These are phyloP conservation scores for Hypoxylon sp. DNA, from an alignment of 2,329 filamentous ascomycete genomes.

Conservation along the genomic window DNA sequence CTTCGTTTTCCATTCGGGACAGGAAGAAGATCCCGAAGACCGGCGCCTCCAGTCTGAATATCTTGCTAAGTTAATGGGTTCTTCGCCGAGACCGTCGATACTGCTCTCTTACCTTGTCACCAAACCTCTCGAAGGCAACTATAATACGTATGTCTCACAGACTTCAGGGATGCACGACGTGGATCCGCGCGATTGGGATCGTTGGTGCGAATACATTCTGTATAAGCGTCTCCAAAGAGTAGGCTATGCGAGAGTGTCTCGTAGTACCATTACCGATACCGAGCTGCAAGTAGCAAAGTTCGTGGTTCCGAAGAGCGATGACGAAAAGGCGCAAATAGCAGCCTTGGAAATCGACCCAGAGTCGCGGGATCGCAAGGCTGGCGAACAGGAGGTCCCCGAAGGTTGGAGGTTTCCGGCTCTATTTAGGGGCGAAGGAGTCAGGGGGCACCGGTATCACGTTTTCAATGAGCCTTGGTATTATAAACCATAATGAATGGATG, in stretches of 20 bases:
- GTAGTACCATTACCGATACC: slow-evolving; percentile 95
- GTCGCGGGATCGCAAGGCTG: slow-evolving; percentile 70
- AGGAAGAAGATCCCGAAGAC: slow-evolving; percentile 96
- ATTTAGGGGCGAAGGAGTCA: slow-evolving; percentile 87
- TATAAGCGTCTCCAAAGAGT: slow-evolving; percentile 90
- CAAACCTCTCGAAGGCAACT: slow-evolving; percentile 91
- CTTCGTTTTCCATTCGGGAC: slow-evolving; percentile 98
- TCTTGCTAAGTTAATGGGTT: slow-evolving; percentile 88
- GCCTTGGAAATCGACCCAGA: slow-evolving; percentile 60
- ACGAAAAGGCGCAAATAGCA: slow-evolving; percentile 65
- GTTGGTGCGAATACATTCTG: slow-evolving; percentile 99
- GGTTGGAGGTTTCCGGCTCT: slow-evolving; percentile 86
- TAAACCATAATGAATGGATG: slow-evolving; percentile 46
- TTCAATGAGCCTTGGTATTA: slow-evolving; percentile 91
- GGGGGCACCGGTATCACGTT: slow-evolving; percentile 94
- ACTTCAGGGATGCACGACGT: slow-evolving; percentile 95
- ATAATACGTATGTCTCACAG: slow-evolving; percentile 93
- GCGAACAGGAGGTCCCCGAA: slow-evolving; percentile 80
- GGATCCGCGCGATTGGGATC: slow-evolving; percentile 91
- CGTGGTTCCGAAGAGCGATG: slow-evolving; percentile 79
- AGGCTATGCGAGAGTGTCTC: slow-evolving; percentile 90
- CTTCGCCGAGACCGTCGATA: slow-evolving; percentile 82
- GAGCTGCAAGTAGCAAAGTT: slow-evolving; percentile 98
- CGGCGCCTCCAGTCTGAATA: slow-evolving; percentile 89
- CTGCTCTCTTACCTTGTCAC: slow-evolving; percentile 94